Percentiles rank a stretch among this genome's conserved stretches.
Evolutionary conservation across 2,329 filamentous ascomycete genomes (phyloP).

Genomic region (Capronia americana): DNA sequence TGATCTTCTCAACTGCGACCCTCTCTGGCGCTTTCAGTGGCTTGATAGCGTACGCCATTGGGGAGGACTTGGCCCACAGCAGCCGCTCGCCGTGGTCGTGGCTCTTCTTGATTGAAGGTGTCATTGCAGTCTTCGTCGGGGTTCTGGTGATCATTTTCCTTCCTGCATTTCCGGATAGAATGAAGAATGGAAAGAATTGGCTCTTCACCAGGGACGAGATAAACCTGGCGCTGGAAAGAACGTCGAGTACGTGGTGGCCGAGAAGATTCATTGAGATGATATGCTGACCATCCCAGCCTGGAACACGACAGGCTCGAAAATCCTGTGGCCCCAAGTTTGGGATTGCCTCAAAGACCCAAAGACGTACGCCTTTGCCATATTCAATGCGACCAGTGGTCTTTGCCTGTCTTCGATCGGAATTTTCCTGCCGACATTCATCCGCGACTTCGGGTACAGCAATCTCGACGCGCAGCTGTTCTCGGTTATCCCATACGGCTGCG

Average conservation of each 20-base stretch:
- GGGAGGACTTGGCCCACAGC: neutral
- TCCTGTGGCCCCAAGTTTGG: conserved; percentile 13
- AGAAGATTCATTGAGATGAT: neutral
- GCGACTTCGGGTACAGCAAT: conserved; percentile 26
- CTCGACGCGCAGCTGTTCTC: conserved; percentile 26
- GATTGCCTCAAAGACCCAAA: conserved; percentile 22
- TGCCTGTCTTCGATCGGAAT: conserved; percentile 20
- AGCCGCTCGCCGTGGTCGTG: conserved; percentile 7
- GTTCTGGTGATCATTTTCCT: conserved; percentile 3
- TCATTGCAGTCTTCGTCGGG: neutral
- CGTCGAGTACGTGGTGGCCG: neutral
- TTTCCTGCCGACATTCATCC: conserved; percentile 30
- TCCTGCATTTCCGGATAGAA: conserved; percentile 4
- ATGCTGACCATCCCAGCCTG: conserved; percentile 2
- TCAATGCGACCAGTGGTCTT: conserved; percentile 6
- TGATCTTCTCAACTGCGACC: conserved; percentile 11
- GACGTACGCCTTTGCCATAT: conserved; percentile 13
- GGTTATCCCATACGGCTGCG: conserved; percentile 26
- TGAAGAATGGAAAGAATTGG: conserved; percentile 48
- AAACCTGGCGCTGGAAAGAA: neutral
- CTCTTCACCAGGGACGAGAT: conserved; percentile 12
- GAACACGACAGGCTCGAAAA: conserved; percentile 21
- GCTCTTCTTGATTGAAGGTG: conserved; percentile 15
- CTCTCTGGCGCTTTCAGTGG: conserved; percentile 6
- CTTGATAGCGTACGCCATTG: conserved; percentile 5